Evolutionary conservation across 495 filamentous ascomycete genomes (phyloP), one percentile per base, ranked within the genome.

Genomic region (Aspergillus sclerotiicarbonarius): DNA sequence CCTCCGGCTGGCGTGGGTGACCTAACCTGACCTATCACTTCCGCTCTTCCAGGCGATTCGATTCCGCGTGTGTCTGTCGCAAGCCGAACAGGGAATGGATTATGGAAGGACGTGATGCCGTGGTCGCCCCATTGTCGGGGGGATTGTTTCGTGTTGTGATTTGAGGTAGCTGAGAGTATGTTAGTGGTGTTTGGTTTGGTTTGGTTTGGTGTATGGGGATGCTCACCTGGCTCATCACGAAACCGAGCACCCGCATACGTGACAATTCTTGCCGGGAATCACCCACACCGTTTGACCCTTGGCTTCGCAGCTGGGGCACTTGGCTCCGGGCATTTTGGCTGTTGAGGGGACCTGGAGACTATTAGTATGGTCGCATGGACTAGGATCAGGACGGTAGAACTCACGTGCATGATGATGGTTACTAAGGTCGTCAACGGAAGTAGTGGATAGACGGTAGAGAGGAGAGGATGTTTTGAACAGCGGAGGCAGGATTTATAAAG

Each of bases 231-330:
- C 25, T 5, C 2, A 25, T 25, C 25, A 25, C 25, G 25, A 25
- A 25, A 25, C 25, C 25, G 25, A 25, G 5, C 25, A 25, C 5
- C 74, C 71, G 56, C 76, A 80, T 50, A 73, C 41, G 57, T 80
- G 78, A 55, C 78, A 81, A 57, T 73, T 68, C 56, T 80, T 81
- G 18, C 78, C 78, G 9, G 78, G 77, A 54, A 81, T 79, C 0
- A 81, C 78, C 78, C 78, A 81, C 33, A 71, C 70, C 57, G 79
- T 77, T 46, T 71, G 64, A 3, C 78, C 78, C 29, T 71, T 43
- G 0, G 58, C 54, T 16, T 61, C 53, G 58, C 78, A 81, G n/a
- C 58, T 75, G 18, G 74, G 77, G 61, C 78, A 81, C 15, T 74
- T 70, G n/a, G 77, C 72, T 53, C 78, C 78, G 15, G 77, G 75